Evolutionary conservation across 805 yeast genomes (phyloP).

Genomic region (Candida maesae): DNA sequence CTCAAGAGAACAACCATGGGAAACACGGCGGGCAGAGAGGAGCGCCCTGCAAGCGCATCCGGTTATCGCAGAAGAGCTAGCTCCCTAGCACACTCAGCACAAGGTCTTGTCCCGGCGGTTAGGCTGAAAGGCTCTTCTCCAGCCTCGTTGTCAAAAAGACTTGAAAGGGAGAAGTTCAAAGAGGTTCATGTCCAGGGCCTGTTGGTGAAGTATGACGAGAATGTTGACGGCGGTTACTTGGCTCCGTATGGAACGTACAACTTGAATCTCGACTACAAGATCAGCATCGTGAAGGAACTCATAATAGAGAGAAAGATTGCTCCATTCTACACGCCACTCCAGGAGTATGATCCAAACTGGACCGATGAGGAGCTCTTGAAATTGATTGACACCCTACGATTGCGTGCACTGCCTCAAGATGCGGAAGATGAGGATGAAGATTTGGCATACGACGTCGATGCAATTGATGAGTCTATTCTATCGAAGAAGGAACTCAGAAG

Average conservation of each 20-base stretch:
- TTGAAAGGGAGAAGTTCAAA: conserved; percentile 49
- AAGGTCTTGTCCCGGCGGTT: conserved; percentile 2
- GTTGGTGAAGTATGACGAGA: conserved; percentile 59
- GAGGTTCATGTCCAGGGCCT: conserved; percentile 55
- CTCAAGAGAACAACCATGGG: conserved; percentile 34
- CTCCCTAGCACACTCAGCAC: conserved; percentile 9
- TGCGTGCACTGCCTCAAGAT: conserved; percentile 50
- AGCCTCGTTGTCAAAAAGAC: conserved; percentile 27
- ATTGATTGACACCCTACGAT: conserved; percentile 43
- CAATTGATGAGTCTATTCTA: conserved; percentile 40
- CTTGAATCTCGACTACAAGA: conserved; percentile 66
- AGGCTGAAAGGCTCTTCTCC: not conserved
- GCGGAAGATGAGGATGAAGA: conserved; percentile 61
- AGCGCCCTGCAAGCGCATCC: conserved; percentile 16
- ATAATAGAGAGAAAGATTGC: conserved; percentile 72
- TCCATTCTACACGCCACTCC: conserved; percentile 88
- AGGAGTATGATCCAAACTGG: conserved; percentile 74
- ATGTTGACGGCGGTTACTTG: conserved; percentile 89
- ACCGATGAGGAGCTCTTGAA: conserved; percentile 60
- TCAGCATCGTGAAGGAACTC: conserved; percentile 65
- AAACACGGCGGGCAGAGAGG: conserved; percentile 44
- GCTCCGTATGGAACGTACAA: conserved; percentile 91
- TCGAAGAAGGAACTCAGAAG: conserved; percentile 43
- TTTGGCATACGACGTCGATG: conserved; percentile 53
- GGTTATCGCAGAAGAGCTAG: conserved; percentile 12